These are phyloP conservation scores for Colletotrichum acutatum DNA, from an alignment of 2,329 filamentous ascomycete genomes.

Conservation along the genomic window DNA sequence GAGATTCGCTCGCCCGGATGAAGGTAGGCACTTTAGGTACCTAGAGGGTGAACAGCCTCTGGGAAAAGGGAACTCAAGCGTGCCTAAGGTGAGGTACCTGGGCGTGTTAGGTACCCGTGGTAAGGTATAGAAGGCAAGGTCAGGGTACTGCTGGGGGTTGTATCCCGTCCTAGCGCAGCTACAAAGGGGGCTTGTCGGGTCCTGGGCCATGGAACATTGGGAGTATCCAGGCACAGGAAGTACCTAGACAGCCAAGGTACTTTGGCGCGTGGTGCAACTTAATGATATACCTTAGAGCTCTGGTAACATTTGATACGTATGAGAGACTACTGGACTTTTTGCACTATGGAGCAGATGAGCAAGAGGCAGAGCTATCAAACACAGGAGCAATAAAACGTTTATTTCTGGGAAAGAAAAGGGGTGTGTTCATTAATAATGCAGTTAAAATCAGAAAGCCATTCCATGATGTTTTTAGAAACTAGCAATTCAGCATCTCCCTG, in stretches of 20 bases:
- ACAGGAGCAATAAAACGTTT: too few species aligned
- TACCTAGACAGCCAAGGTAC: background rate
- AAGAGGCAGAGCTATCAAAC: background rate
- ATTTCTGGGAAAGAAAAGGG: background rate
- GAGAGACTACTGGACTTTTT: background rate
- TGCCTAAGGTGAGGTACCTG: background rate
- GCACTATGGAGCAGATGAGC: background rate
- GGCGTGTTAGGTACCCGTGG: background rate
- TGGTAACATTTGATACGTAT: background rate
- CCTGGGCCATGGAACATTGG: background rate
- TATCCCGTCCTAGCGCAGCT: background rate
- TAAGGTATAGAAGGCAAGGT: background rate
- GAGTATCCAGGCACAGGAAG: background rate
- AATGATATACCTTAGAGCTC: background rate
- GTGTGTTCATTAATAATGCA: background rate
- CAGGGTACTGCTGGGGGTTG: background rate
- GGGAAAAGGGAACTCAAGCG: background rate
- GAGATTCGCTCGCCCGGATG: conserved; percentile 15
- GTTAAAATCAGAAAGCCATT: background rate
- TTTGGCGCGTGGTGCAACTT: background rate
- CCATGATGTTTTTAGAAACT: background rate
- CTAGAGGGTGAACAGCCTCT: background rate
- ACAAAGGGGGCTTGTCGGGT: background rate
- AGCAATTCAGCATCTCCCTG: background rate
- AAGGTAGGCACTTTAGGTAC: background rate